These are phyloP conservation scores for Xerophyta viscosa DNA, from an alignment of 106 monocot species.

Conservation along the genomic window DNA sequence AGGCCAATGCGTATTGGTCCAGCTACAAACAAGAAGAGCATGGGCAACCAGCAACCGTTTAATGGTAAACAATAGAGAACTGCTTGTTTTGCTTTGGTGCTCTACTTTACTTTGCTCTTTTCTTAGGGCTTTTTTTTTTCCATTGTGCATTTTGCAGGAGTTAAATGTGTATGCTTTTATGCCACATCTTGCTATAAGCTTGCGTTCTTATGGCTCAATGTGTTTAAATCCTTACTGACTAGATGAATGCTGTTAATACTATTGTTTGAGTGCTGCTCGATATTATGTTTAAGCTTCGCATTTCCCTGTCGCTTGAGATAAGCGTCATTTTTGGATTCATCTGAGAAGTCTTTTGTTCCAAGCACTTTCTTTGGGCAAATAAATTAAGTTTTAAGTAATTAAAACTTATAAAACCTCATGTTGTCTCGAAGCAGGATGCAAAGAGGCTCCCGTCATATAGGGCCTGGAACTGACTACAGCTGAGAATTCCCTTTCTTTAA, in stretches of 20 bases:
- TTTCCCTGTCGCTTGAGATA: slow-evolving; percentile 17
- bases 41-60: slow-evolving; percentile 31
- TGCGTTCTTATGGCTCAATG: too few relatives aligned
- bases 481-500: slow-evolving; percentile 68
- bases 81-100: background rate
- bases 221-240: too few relatives aligned
- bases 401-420: slow-evolving; percentile 72
- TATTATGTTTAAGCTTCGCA: slow-evolving; percentile 5
- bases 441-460: slow-evolving; percentile 75
- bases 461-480: slow-evolving; percentile 81
- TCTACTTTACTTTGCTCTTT: background rate
- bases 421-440: slow-evolving; percentile 89
- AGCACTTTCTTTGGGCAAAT: slow-evolving; percentile 48
- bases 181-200: background rate
- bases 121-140: too few relatives aligned
- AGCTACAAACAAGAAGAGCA: slow-evolving; percentile 58
- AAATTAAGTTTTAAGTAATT: slow-evolving; percentile 35
- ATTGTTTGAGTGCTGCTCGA: slow-evolving; percentile 3
- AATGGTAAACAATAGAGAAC: slow-evolving; percentile 27
- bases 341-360: slow-evolving; percentile 37
- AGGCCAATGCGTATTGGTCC: slow-evolving; percentile 88
- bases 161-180: background rate
- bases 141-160: too few relatives aligned
- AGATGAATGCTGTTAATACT: slow-evolving; percentile 4
- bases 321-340: slow-evolving; percentile 27